These are phyloP conservation scores for Linnemannia hyalina DNA, from an alignment of 192 early-diverging fungal species.

Conservation along the genomic window DNA sequence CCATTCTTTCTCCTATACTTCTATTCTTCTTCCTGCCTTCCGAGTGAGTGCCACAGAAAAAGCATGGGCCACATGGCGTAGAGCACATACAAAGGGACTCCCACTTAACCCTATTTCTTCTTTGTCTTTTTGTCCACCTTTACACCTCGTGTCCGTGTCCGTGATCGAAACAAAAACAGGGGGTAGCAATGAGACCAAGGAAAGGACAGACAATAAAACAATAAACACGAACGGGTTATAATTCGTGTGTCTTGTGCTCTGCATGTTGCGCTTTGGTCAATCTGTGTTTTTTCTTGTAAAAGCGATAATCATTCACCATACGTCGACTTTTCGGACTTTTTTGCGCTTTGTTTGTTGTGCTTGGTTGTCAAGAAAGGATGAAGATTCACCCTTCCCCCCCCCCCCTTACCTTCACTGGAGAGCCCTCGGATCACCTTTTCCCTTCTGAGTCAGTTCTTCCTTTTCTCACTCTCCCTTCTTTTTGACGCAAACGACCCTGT, in stretches of 20 bases:
- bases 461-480: too few species aligned
- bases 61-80: conserved; percentile 18
- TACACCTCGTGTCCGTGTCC: not conserved
- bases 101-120: not conserved
- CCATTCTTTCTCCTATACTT: not conserved
- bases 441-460: not conserved
- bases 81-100: not conserved
- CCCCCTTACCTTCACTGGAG: too few species aligned
- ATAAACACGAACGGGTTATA: not conserved
- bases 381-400: not conserved
- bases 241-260: not conserved
- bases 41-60: not conserved
- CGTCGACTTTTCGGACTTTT: not conserved
- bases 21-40: too few species aligned
- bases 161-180: not conserved
- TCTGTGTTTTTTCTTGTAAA: not conserved
- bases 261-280: not conserved
- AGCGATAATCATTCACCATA: not conserved
- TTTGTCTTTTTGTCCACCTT: not conserved
- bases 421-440: not conserved
- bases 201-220: too few species aligned
- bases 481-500: not conserved
- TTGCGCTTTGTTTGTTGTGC: not conserved
- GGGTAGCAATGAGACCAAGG: not conserved
- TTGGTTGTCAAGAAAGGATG: not conserved